phyloP scores from a whole-genome alignment of 768 basidiomycete genomes.

The Termitomyces bulborhizus region DNA sequence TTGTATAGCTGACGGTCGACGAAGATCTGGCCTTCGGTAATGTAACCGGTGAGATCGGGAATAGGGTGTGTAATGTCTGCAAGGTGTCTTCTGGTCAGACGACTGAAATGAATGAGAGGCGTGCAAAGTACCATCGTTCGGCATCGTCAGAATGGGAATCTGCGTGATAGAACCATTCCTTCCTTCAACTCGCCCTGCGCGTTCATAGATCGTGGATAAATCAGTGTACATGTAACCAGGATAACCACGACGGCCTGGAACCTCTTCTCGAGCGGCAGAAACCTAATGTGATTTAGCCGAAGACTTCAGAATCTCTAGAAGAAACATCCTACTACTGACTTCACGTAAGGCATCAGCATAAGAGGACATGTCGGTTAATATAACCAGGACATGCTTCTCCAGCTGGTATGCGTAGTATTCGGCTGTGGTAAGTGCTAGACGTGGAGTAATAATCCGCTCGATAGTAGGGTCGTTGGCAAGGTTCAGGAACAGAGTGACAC shows the following conservation, averaged over 20 bases:
- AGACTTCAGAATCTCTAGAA: background rate
- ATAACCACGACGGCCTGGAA: slow-evolving; percentile 98
- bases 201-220: slow-evolving; percentile 98
- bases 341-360: slow-evolving; percentile 96
- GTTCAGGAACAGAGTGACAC: slow-evolving; percentile 97
- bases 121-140: slow-evolving; percentile 81
- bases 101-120: slow-evolving; percentile 9
- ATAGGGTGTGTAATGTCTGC: slow-evolving; percentile 99
- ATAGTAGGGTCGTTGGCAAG: slow-evolving; percentile 99
- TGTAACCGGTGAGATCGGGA: slow-evolving; percentile 98
- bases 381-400: slow-evolving; percentile 99
- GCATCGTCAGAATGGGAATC: slow-evolving; percentile 99
- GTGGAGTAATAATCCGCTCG: slow-evolving; percentile 98
- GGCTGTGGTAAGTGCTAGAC: slow-evolving; percentile 94
- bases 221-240: slow-evolving; percentile 99
- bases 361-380: slow-evolving; percentile 98
- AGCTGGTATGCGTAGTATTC: slow-evolving; percentile 99
- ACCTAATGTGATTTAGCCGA: slow-evolving; percentile 43
- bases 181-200: slow-evolving; percentile 96
- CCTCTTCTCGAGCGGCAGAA: slow-evolving; percentile 98
- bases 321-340: slow-evolving; percentile 39
- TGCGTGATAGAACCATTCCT: slow-evolving; percentile 99
- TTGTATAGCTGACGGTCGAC: slow-evolving; percentile 97
- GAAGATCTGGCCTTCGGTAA: slow-evolving; percentile 98
- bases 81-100: slow-evolving; percentile 10